Evolutionary conservation across 768 basidiomycete genomes (phyloP), one percentile per base, ranked within the genome.

Genomic region (Trichaptum fuscoviolaceum): DNA sequence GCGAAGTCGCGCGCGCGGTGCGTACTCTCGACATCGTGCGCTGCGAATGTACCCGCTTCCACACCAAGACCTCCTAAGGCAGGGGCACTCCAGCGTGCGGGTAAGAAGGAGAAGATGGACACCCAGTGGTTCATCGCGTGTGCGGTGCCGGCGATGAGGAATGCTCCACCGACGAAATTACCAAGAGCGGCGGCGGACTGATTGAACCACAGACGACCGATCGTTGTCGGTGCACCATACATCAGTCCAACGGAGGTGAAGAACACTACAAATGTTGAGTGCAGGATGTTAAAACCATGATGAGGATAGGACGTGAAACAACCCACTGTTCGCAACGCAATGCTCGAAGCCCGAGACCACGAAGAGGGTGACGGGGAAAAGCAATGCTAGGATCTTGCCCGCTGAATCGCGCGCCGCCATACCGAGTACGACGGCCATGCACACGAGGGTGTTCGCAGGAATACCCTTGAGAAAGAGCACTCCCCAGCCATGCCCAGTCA

Each of bases 81-180:
- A 6, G 42, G 42, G 3, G 15, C 4, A 5, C 2, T 5, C 59
- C 24, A 61, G 15, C 24, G 25, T 12, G 12, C 59, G 6, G 59
- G 59, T 20, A 61, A 20, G 42, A 52, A 58, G 7, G 17, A 35
- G 7, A 57, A 69, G 30, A 64, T 62, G 20, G 67, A 62, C 5
- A 65, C 68, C 57, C 64, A 26, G 52, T 73, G 1, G 63, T 73
- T 17, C 66, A 71, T 62, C 71, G 72, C 34, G 70, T 70, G 65
- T 68, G 70, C 24, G 72, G 71, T 25, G 69, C 70, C 62, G 71
- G 71, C 69, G 57, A 70, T 67, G 17, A 68, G 65, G 25, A 70
- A 23, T 10, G 67, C 67, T 35, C 69, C 69, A 52, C 69, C 69
- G 52, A 70, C 65, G 58, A 66, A 35, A 58, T 70, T 70, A 23